phyloP scores from a whole-genome alignment of 1,284 basidiomycete genomes.

The Golubevia pallescens region DNA sequence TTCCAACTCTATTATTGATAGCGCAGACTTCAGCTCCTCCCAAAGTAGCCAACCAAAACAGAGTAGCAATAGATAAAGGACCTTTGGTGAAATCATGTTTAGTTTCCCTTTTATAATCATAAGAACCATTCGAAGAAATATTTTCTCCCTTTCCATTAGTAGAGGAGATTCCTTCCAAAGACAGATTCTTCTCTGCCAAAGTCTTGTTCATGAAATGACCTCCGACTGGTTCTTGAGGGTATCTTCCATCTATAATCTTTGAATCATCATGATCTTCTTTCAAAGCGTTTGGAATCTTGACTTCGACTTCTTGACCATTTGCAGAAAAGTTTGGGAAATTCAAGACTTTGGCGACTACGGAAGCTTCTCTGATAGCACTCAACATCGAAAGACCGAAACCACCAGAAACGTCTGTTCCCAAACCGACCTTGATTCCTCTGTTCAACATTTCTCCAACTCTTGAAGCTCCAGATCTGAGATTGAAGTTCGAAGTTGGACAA shows the following conservation, averaged over 20 bases:
- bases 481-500: constrained; percentile 87
- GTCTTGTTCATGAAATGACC: constrained; percentile 27
- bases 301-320: constrained; percentile 44
- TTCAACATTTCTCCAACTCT: constrained; percentile 80
- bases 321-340: constrained; percentile 35
- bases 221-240: constrained; percentile 19
- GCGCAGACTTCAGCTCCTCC: constrained; percentile 87
- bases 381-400: constrained; percentile 85
- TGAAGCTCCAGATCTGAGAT: constrained; percentile 82
- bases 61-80: constrained; percentile 76
- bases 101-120: background rate
- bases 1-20: constrained; percentile 76
- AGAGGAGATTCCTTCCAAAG: background rate
- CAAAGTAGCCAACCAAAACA: constrained; percentile 87
- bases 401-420: constrained; percentile 88
- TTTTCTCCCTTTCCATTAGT: background rate
- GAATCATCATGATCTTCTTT: too few relatives aligned
- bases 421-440: constrained; percentile 78
- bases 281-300: too few relatives aligned
- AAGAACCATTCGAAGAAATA: background rate
- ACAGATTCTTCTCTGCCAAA: background rate
- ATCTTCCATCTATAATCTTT: background rate
- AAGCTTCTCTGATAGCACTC: constrained; percentile 80
- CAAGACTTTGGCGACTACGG: constrained; percentile 79
- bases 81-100: constrained; percentile 69